A percentile compares a stretch with the other conserved stretches of the same genome.
Evolutionary conservation across 805 yeast species (phyloP).

Genomic region (Kodamaea laetipori): DNA sequence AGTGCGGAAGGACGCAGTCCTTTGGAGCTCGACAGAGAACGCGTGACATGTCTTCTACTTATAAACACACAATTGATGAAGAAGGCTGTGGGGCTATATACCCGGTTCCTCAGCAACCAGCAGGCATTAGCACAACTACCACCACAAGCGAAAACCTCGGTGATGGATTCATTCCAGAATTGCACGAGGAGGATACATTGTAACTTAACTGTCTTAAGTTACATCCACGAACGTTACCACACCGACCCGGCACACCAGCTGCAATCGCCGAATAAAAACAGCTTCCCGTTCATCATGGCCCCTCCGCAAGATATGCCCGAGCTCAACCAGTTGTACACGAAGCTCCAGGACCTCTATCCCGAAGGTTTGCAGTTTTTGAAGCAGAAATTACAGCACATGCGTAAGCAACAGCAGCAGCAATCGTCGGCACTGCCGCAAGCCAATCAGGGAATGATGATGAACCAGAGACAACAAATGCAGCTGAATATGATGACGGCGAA

Average conservation of each 20-base stretch:
- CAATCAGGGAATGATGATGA: conserved; percentile 10
- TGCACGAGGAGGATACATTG: conserved; percentile 45
- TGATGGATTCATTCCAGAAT: conserved; percentile 41
- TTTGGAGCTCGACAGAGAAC: conserved; percentile 38
- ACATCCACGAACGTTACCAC: conserved; percentile 42
- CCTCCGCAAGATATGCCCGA: conserved; percentile 61
- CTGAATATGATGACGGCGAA: conserved; percentile 13
- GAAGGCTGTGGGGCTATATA: conserved; percentile 40
- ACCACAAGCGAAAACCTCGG: conserved; percentile 30
- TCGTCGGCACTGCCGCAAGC: conserved; percentile 12
- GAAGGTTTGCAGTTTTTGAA: conserved; percentile 51
- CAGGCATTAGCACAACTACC: conserved; percentile 36
- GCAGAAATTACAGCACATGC: conserved; percentile 42
- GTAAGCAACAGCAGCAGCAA: conserved; percentile 26
- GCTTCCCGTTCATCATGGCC: conserved; percentile 52
- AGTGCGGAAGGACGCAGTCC: conserved; percentile 10
- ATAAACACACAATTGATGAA: conserved; percentile 47
- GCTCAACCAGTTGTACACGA: conserved; percentile 48
- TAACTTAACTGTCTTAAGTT: conserved; percentile 41
- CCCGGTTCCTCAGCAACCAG: conserved; percentile 37
- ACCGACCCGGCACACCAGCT: conserved; percentile 29
- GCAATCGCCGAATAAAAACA: conserved; percentile 29
- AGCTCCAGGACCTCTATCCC: conserved; percentile 52
- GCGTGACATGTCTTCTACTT: conserved; percentile 44
- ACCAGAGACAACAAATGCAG: conserved; percentile 12